Conservation (phyloP, 192 early-diverging fungal genomes). For the Coemansia sp. region DNA sequence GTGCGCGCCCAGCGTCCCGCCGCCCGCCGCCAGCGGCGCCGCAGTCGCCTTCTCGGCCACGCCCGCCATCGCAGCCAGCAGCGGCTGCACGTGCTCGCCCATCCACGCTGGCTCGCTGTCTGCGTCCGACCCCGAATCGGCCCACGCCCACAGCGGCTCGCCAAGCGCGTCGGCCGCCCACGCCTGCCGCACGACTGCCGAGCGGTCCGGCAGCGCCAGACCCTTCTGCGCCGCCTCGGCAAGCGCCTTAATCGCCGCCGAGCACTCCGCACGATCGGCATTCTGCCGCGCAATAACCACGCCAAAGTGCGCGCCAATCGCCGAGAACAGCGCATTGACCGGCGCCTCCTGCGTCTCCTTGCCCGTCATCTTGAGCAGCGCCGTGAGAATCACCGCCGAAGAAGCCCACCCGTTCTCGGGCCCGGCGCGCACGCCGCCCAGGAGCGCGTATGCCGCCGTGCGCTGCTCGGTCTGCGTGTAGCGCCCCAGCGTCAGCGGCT, state of each 20-base stretch:
- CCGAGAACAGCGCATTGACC: constrained; percentile 60
- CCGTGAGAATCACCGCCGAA: constrained; percentile 56
- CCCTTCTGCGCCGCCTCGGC: constrained; percentile 53
- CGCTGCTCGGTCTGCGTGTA: constrained; percentile 69
- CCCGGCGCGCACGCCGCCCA: constrained; percentile 42
- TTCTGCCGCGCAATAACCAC: constrained; percentile 38
- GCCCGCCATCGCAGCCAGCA: constrained; percentile 51
- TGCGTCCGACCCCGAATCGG: background rate
- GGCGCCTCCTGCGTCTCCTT: constrained; percentile 80
- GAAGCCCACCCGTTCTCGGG: constrained; percentile 33
- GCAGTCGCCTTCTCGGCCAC: constrained; percentile 58
- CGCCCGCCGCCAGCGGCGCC: constrained; percentile 58
- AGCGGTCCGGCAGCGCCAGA: constrained; percentile 59
- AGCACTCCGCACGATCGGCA: constrained; percentile 23
- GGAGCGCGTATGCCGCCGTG: constrained; percentile 57
- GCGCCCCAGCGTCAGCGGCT: constrained; percentile 55
- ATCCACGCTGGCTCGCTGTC: constrained; percentile 6
- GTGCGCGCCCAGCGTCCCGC: constrained; percentile 64
- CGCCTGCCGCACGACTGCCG: constrained; percentile 59
- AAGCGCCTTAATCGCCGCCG: constrained; percentile 34
- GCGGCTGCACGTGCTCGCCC: constrained; percentile 29
- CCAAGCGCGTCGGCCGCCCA: constrained; percentile 64
- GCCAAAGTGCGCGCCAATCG: constrained; percentile 57
- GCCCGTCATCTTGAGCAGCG: constrained; percentile 60
- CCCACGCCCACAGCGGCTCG: constrained; percentile 49